Conservation (phyloP, 768 basidiomycete species). For the Termitomyces sp. region DNA sequence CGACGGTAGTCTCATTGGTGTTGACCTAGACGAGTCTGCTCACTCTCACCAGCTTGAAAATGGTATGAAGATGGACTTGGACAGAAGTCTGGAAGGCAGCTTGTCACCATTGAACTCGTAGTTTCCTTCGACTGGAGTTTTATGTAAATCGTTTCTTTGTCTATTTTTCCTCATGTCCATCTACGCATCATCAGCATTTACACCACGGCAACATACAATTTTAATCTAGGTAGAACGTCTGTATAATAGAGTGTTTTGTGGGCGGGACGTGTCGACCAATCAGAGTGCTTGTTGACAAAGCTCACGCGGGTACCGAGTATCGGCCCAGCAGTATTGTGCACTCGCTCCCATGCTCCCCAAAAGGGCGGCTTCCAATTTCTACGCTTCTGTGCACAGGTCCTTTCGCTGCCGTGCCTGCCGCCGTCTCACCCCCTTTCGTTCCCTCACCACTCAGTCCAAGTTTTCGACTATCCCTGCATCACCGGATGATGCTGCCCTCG, state of each 20-base stretch:
- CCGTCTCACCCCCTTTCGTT: slow-evolving; percentile 17
- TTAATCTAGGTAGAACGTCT: neutral
- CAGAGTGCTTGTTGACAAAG: neutral
- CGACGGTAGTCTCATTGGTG: slow-evolving; percentile 8
- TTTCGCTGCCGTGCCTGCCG: slow-evolving; percentile 24
- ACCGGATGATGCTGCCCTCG: slow-evolving; percentile 60
- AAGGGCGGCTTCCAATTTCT: slow-evolving; percentile 38
- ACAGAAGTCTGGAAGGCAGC: slow-evolving; percentile 36
- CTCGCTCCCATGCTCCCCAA: slow-evolving; percentile 37
- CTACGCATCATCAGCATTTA: slow-evolving; percentile 5
- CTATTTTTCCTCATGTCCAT: slow-evolving; percentile 6
- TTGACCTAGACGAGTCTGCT: slow-evolving; percentile 3
- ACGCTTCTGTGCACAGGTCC: slow-evolving; percentile 24
- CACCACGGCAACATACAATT: neutral
- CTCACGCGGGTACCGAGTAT: no score
- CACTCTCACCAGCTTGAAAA: slow-evolving; percentile 8
- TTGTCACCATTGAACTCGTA: slow-evolving; percentile 39
- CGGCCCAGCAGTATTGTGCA: neutral
- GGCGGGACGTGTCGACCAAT: slow-evolving; percentile 4
- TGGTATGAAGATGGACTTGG: slow-evolving; percentile 21
- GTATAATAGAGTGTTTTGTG: neutral
- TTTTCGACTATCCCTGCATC: slow-evolving; percentile 55
- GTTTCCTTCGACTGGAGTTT: slow-evolving; percentile 2
- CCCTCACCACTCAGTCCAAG: slow-evolving; percentile 34
- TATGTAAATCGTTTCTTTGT: neutral